Percentiles rank a stretch among this genome's conserved stretches.
phyloP scores from a whole-genome alignment of 495 filamentous ascomycete genomes.

The Neurospora tetraspora region DNA sequence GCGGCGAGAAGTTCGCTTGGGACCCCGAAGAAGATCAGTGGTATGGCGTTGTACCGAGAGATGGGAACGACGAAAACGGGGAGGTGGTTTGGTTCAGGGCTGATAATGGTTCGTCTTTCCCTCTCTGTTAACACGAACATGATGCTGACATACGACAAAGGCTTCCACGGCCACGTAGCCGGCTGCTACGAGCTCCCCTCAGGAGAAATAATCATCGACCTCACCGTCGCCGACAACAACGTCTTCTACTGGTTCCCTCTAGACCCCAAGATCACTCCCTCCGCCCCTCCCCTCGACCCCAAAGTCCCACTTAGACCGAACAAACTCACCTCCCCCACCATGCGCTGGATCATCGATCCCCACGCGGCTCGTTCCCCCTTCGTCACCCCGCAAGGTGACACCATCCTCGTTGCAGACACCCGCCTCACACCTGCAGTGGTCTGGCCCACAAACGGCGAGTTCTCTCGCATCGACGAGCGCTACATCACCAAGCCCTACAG shows the following conservation, averaged over 20 bases:
- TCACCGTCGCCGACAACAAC: slow-evolving; percentile 46
- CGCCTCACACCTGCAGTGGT: slow-evolving; percentile 23
- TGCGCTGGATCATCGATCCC: slow-evolving; percentile 46
- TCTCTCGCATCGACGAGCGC: slow-evolving; percentile 51
- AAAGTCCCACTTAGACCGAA: slow-evolving; percentile 8
- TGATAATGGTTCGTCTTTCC: slow-evolving; percentile 31
- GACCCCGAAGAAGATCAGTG: slow-evolving; percentile 41
- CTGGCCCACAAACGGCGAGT: slow-evolving; percentile 43
- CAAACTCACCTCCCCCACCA: slow-evolving; percentile 38
- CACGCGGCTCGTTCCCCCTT: slow-evolving; percentile 18
- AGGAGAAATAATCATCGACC: slow-evolving; percentile 41
- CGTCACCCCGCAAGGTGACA: slow-evolving; percentile 3
- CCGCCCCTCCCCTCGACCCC: slow-evolving; percentile 11
- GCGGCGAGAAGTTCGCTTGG: slow-evolving; percentile 48
- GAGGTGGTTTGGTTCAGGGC: slow-evolving; percentile 42
- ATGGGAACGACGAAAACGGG: slow-evolving; percentile 31
- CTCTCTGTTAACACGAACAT: background rate
- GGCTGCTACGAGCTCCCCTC: slow-evolving; percentile 41
- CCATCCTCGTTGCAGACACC: slow-evolving; percentile 20
- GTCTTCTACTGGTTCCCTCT: slow-evolving; percentile 50
- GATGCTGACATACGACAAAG: slow-evolving; percentile 14
- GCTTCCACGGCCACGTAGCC: slow-evolving; percentile 40
- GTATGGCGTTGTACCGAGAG: slow-evolving; percentile 39
- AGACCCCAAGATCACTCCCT: slow-evolving; percentile 17
- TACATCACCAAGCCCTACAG: slow-evolving; percentile 39